Base-by-base conservation (phyloP, 192 early-diverging fungal species). In the Coemansia sp. region DNA sequence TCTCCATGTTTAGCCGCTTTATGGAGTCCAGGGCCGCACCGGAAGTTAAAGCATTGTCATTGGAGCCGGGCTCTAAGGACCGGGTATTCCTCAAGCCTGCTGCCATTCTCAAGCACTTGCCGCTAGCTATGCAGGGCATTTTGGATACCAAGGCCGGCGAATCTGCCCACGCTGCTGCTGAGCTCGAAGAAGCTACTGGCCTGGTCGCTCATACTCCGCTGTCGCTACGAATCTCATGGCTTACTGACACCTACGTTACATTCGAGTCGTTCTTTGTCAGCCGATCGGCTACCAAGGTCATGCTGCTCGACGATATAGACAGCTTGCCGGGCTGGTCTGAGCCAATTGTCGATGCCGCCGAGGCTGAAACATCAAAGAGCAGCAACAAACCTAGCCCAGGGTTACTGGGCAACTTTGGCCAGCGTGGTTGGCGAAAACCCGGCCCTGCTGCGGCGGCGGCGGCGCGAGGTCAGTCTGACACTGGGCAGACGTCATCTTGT, bases 1-100 rank as follows among this genome's bases (percentile, higher is more conserved):
- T 90, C 21, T 75, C 84, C 8, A 65, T 95, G 3, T 99, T 93
- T 77, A 80, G 88, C 57, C 84, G 92, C 3, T 99, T 99, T 69
- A 59, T 96, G 56, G 86, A 91, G 59, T 87, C 91, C 13, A 80
- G 95, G 28, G 91, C 93, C 5, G 83, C 85, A 61, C 88, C 86
- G 37, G 72, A 72, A 36, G 42, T 66, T 1, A 25, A 45, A 16
- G 66, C 39, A 7, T 42, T 83, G 28, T 28, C 25, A 0, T 52
- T 34, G 2, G 66, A 75, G 25, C 75, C 75, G 7, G 52, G 20
- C 18, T 20, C 18, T 2, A 66, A 43, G 21, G 62, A 65, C 0
- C 41, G 64, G 16, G 76, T 83, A 21, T 85, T 86, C 35, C 62
- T 73, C 18, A 26, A 47, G 26, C 61, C 67, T 6, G 76, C 66